Base-by-base conservation (phyloP, 2,329 filamentous ascomycete genomes). In the Stylonectria norvegica region DNA sequence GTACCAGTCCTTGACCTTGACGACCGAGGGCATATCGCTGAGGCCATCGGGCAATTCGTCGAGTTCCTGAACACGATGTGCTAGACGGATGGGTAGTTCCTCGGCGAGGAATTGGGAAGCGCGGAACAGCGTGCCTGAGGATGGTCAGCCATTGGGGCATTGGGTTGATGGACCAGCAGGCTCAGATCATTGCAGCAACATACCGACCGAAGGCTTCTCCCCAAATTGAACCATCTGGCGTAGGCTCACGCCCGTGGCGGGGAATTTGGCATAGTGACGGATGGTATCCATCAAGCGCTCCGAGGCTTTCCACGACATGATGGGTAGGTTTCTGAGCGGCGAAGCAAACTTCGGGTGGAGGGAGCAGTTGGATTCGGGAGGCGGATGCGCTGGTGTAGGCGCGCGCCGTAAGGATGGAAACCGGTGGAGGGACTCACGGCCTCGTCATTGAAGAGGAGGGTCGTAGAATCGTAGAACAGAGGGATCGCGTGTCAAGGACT, bases 171-270 rank as follows among this genome's bases (percentile, higher is more conserved):
- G 56, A 89, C 89, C 44, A 95, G 73, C 34, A 89, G 85, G 60
- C 95, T 94, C 52, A 89, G 89, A 20, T 25, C 8, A 7, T 7
- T 95, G 79, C 71, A 95, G 95, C 71, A 95, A 66, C 77, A 59
- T 73, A 93, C 88, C 89, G 57, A 83, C 87, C 12, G 90, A 96
- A 38, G 91, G 90, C 65, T 83, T 87, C 72, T 95, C 89, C 62
- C 91, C 91, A 66, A 97, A 97, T 67, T 97, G 91, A 43, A 97
- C 91, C 93, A 98, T 98, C 76, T 98, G 93, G 65, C 93, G 81
- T 68, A 98, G 76, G 64, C 90, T 96, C 58, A 94, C 87, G 59
- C 93, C 93, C 11, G 93, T 98, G 47, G 93, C 93, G 52, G 93
- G 93, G 68, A 97, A 98, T 69, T 83, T 89, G 66, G 89, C 88